These are phyloP conservation scores for Aureobasidium sp. DNA, from an alignment of 2,329 filamentous ascomycete genomes.

Conservation along the genomic window DNA sequence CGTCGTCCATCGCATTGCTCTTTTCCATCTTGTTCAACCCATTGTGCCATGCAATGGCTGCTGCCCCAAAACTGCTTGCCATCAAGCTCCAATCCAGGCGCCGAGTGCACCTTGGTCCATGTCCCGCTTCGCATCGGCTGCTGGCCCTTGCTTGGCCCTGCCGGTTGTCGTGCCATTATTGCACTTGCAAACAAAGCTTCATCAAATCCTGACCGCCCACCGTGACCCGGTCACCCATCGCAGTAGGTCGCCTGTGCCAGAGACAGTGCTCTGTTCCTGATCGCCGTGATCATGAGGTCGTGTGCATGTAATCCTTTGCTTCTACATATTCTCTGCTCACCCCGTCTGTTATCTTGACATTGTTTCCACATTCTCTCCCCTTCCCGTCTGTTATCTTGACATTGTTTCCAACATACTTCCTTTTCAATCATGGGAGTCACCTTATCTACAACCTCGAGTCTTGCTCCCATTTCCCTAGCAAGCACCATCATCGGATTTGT, in stretches of 20 bases:
- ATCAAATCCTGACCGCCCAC: neutral
- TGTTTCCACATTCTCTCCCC: neutral
- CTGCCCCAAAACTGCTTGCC: neutral
- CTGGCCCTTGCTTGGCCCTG: slow-evolving; percentile 1
- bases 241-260: neutral
- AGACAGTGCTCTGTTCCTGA: neutral
- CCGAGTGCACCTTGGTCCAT: neutral
- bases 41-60: too few species aligned
- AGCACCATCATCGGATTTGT: slow-evolving; percentile 36
- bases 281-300: neutral
- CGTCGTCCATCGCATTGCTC: neutral
- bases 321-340: neutral
- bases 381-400: neutral
- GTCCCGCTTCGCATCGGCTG: neutral
- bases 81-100: slow-evolving; percentile 8
- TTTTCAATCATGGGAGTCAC: slow-evolving; percentile 29
- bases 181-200: slow-evolving; percentile 9
- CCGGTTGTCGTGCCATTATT: slow-evolving; percentile 10
- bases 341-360: neutral
- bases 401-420: too few species aligned
- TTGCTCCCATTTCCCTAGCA: slow-evolving; percentile 32
- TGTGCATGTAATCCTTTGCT: neutral
- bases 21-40: neutral
- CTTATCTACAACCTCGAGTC: slow-evolving; percentile 24
- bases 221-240: slow-evolving; percentile 7